Base-by-base conservation (phyloP, 768 basidiomycete species). In the Leccinum subtestaceum region DNA sequence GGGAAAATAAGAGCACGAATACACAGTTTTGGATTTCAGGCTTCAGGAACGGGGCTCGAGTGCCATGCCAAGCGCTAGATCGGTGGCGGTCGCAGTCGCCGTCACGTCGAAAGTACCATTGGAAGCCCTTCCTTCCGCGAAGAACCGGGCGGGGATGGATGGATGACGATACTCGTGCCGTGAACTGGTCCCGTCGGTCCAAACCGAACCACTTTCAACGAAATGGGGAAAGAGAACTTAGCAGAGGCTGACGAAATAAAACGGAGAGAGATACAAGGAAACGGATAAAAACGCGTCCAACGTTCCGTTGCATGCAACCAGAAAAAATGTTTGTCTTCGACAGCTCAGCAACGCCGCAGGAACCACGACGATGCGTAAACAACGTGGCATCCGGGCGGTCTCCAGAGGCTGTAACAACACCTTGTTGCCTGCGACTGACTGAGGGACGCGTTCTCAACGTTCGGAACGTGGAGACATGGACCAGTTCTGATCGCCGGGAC, bases 21-120 rank as follows among this genome's bases (percentile, higher is more conserved):
- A 40, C 40, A 9, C 10, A 19, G 5, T 45, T 11, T 45, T 19
- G 43, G 43, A 5, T 29, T 29, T 29, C 27, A 29, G 27, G 27
- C 19, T 12, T 43, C 43, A 45, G 43, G 43, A 51, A 47, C 2
- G 19, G 32, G 23, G 23, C 4, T 52, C 2, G 48, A 21, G 50
- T 21, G 3, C 9, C 36, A 38, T 29, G 10, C 21, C 29, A 47
- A 47, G 27, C 15, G n/a, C 7, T 29, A 38, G 15, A 23, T 47
- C 13, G 1, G 31, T 9, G 23, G 52, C 13, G 34, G 52, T 58
- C 63, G 55, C 55, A 17, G 46, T 63, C 60, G 27, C 31, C 52
- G 31, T 63, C 52, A 47, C 31, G 12, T 49, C 47, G 62, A 58
- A 63, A 10, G 53, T 68, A 70, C 67, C 19, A 63, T 68, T 55